phyloP scores from a whole-genome alignment of 2,329 filamentous ascomycete species.

The Huntiella decipiens region DNA sequence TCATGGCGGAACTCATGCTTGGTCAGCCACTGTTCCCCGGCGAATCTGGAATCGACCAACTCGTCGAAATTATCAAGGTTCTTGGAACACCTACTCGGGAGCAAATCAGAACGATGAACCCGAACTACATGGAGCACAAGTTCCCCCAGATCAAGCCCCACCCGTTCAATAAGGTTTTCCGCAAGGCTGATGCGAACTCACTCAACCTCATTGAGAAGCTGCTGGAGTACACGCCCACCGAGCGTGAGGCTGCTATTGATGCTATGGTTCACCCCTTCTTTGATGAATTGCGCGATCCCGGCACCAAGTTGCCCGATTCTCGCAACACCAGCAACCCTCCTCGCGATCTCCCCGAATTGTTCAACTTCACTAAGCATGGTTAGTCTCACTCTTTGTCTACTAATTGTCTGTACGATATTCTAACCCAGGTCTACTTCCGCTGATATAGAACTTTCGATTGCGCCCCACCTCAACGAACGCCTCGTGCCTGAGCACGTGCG shows the following conservation, averaged over 20 bases:
- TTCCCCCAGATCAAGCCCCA: slow-evolving; percentile 99
- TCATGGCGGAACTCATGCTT: slow-evolving; percentile 98
- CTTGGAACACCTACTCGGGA: slow-evolving; percentile 89
- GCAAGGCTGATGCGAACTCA: slow-evolving; percentile 80
- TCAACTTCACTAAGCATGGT: slow-evolving; percentile 92
- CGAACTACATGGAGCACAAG: slow-evolving; percentile 99
- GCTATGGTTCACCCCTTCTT: slow-evolving; percentile 99
- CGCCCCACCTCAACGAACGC: slow-evolving; percentile 67
- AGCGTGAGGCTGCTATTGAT: slow-evolving; percentile 80
- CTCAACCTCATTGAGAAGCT: slow-evolving; percentile 89
- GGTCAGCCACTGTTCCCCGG: slow-evolving; percentile 95
- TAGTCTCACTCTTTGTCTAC: slow-evolving; percentile 19
- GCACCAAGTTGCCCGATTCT: slow-evolving; percentile 80
- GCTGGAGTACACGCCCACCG: slow-evolving; percentile 91
- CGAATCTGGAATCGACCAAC: slow-evolving; percentile 93
- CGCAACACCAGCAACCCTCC: slow-evolving; percentile 65
- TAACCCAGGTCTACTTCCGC: slow-evolving; percentile 13
- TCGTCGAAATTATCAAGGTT: slow-evolving; percentile 99
- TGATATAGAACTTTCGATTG: slow-evolving; percentile 76
- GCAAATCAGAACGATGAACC: slow-evolving; percentile 99
- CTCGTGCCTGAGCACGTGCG: slow-evolving; percentile 73
- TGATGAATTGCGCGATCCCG: slow-evolving; percentile 85
- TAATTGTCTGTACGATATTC: slow-evolving; percentile 2
- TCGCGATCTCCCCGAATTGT: slow-evolving; percentile 70
- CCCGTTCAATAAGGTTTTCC: slow-evolving; percentile 97